phyloP scores from a whole-genome alignment of 352 stramenopile species.

The Globisporangium sylvaticum region DNA sequence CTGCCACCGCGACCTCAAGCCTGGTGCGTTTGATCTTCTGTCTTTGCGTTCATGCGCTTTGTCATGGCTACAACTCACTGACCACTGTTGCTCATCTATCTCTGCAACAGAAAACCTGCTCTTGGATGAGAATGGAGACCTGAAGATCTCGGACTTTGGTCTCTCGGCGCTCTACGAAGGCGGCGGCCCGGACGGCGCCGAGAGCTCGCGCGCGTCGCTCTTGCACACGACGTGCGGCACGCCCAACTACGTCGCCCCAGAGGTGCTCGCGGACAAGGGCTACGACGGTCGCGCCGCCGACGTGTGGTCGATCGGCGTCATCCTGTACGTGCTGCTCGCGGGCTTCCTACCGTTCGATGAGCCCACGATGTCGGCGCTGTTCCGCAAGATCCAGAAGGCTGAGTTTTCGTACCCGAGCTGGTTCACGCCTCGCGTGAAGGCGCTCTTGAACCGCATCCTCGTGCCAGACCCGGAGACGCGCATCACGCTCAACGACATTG shows the following conservation, averaged over 20 bases:
- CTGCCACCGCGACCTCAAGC: conserved; percentile 96
- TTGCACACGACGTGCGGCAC: conserved; percentile 96
- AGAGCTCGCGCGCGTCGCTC: conserved; percentile 86
- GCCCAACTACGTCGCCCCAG: conserved; percentile 95
- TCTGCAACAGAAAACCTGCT: conserved; percentile 90
- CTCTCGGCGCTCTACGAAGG: conserved; percentile 93
- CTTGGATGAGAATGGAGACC: conserved; percentile 93
- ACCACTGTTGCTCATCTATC: conserved; percentile 11
- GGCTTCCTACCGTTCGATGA: conserved; percentile 95
- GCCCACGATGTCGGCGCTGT: conserved; percentile 93
- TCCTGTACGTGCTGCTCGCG: conserved; percentile 94
- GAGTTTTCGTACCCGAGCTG: conserved; percentile 94
- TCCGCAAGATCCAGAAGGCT: conserved; percentile 96
- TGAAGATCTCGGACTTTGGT: conserved; percentile 99
- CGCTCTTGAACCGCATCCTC: conserved; percentile 90
- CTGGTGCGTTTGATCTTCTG: conserved; percentile 37
- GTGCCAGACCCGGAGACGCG: conserved; percentile 90
- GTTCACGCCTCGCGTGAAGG: conserved; percentile 88
- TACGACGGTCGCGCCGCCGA: conserved; percentile 91
- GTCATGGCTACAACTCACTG: background rate
- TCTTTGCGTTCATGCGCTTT: background rate
- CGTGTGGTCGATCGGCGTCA: conserved; percentile 98
- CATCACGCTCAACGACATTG: conserved; percentile 86
- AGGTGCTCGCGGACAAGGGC: conserved; percentile 92
- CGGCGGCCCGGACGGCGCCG: conserved; percentile 62